phyloP scores from a whole-genome alignment of 2,329 filamentous ascomycete genomes.

The Hypoxylon sp. region DNA sequence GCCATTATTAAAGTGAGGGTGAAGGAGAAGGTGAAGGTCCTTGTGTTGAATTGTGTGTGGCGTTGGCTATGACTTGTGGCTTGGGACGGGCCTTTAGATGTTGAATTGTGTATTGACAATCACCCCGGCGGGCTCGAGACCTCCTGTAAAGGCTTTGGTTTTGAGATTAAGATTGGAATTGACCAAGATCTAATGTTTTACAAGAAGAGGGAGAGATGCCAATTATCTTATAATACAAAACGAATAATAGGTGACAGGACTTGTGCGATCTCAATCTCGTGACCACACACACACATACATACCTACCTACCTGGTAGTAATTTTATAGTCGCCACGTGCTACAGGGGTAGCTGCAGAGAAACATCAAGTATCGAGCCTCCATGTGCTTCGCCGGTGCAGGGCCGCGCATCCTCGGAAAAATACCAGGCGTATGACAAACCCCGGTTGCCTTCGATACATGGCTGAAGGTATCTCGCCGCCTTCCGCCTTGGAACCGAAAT shows the following conservation, averaged over 20 bases:
- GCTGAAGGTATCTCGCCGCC: conserved; percentile 5
- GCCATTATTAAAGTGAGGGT: conserved; percentile 1
- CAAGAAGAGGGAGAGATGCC: background rate
- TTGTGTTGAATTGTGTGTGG: background rate
- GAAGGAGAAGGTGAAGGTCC: conserved; percentile 3
- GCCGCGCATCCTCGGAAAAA: background rate
- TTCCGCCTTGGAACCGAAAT: background rate
- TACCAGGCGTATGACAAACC: background rate
- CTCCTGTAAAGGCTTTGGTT: conserved; percentile 1
- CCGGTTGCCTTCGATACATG: background rate
- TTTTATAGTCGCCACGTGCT: background rate
- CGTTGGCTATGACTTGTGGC: background rate
- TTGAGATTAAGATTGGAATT: background rate
- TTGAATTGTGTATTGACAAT: conserved; percentile 3
- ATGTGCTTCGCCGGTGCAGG: background rate
- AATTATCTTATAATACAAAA: background rate
- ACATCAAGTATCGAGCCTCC: background rate
- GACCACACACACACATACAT: background rate
- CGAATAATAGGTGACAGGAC: background rate
- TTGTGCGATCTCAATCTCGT: background rate
- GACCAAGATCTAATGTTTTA: background rate
- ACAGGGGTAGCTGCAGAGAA: background rate
- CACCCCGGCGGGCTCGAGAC: background rate
- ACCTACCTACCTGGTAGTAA: background rate
- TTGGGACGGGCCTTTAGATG: background rate